These are phyloP conservation scores for Gliomastix tumulicola DNA, from an alignment of 2,329 filamentous ascomycete species.

Conservation along the genomic window DNA sequence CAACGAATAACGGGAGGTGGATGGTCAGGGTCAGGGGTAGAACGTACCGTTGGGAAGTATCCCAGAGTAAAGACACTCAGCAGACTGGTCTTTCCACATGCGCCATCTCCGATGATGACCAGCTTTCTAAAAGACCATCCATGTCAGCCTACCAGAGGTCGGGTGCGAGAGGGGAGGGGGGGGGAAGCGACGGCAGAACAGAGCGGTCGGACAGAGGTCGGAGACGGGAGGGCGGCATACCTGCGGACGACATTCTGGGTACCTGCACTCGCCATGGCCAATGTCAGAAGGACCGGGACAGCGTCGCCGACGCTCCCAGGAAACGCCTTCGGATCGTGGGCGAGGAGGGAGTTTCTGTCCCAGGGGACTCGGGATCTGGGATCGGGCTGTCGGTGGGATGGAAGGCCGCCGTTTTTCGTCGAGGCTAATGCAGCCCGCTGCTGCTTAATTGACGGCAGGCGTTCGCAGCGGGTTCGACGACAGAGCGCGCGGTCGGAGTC, in stretches of 20 bases:
- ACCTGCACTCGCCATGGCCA: conserved; percentile 35
- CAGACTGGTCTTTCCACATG: conserved; percentile 94
- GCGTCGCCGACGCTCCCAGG: too few relatives aligned
- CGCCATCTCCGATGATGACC: conserved; percentile 94
- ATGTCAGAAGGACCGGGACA: too few relatives aligned
- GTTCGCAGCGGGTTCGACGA: too few relatives aligned
- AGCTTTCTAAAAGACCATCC: conserved; percentile 61
- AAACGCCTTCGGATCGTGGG: too few relatives aligned
- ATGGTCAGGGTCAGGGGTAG: conserved; percentile 1
- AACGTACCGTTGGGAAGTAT: conserved; percentile 91
- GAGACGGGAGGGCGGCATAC: conserved; percentile 36
- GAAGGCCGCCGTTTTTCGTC: too few relatives aligned
- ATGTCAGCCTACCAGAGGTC: not conserved
- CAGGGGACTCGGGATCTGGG: too few relatives aligned
- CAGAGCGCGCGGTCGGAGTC: too few relatives aligned
- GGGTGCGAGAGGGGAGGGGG: not conserved
- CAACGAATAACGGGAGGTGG: conserved; percentile 3
- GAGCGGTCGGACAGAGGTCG: not conserved
- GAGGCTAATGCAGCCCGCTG: too few relatives aligned
- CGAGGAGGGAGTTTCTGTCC: too few relatives aligned
- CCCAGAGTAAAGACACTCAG: conserved; percentile 96
- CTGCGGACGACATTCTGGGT: conserved; percentile 57
- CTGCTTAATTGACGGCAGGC: too few relatives aligned
- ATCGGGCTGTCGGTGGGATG: too few relatives aligned
- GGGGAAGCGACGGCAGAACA: not conserved